Evolutionary conservation across 2,329 filamentous ascomycete genomes (phyloP).

Genomic region (Penicillium brasilianum): DNA sequence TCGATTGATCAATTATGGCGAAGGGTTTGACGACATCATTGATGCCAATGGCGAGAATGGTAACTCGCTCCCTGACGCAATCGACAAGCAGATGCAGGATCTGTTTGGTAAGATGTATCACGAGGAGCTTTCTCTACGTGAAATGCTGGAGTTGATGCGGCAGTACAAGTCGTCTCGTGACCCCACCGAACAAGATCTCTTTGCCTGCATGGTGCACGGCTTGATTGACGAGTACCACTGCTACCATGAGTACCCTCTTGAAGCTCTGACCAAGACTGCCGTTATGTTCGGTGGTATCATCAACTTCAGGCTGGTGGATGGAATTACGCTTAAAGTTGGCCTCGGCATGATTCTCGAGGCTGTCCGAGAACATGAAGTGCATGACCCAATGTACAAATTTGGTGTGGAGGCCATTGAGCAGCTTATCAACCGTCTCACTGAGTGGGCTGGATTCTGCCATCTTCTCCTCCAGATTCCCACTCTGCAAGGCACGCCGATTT

Average conservation of each 20-base stretch:
- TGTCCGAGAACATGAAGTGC: slow-evolving; percentile 79
- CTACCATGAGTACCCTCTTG: slow-evolving; percentile 93
- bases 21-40: slow-evolving; percentile 89
- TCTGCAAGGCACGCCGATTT: slow-evolving; percentile 83
- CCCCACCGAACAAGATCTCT: slow-evolving; percentile 86
- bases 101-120: slow-evolving; percentile 99
- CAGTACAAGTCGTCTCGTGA: slow-evolving; percentile 87
- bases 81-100: slow-evolving; percentile 93
- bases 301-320: slow-evolving; percentile 86
- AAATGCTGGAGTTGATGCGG: slow-evolving; percentile 82
- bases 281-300: slow-evolving; percentile 97
- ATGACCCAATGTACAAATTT: slow-evolving; percentile 97
- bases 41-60: slow-evolving; percentile 80
- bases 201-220: slow-evolving; percentile 98
- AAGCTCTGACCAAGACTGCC: slow-evolving; percentile 91
- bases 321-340: slow-evolving; percentile 90
- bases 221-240: slow-evolving; percentile 97
- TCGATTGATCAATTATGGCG: slow-evolving; percentile 92
- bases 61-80: slow-evolving; percentile 78
- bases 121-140: slow-evolving; percentile 81
- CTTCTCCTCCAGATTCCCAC: slow-evolving; percentile 81
- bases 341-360: slow-evolving; percentile 97
- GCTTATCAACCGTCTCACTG: slow-evolving; percentile 77
- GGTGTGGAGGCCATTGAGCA: slow-evolving; percentile 93
- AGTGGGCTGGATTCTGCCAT: slow-evolving; percentile 96